Evolutionary conservation across 495 filamentous ascomycete species (phyloP), one percentile per base, ranked within the genome.

Genomic region (Cenococcum geophilum): DNA sequence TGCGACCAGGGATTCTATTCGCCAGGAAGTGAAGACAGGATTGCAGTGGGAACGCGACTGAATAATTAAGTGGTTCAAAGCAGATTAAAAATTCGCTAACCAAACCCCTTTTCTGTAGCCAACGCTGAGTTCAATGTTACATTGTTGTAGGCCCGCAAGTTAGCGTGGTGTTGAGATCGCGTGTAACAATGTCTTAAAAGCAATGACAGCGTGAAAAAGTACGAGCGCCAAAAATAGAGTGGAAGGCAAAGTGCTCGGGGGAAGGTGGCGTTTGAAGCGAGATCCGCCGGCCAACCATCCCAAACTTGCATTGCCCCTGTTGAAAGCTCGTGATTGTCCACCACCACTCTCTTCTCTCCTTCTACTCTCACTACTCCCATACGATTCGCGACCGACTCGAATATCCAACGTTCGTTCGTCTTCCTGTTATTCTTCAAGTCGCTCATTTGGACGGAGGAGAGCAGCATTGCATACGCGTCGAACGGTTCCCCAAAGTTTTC

Each of bases 391-490:
- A 18, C 14, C 1, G 14, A 8, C 25, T 27, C 20, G 49, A 23
- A 22, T 20, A 32, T 27, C 23, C 4, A 14, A 10, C 49, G 14
- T 32, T 52, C 49, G 49, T 52, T 52, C 22, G 23, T 61, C 57
- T 51, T 16, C 23, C n/a, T 53, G 12, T 61, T 56, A 27, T 63
- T 52, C 60, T 63, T 61, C 47, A 42, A 60, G 64, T 67, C 64
- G 52, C 60, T 67, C 64, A 60, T 67, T 67, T 51, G 47, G 50
- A 25, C 51, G 43, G 32, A 57, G 60, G 60, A 56, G 57, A 63
- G 16, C 25, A 20, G 47, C 20, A 34, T 53, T 20, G 49, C 21
- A 32, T 27, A 52, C 49, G 49, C 49, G 49, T 52, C 49, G 25
- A 23, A 27, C 49, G 5, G 21, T 49, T 23, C 49, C 25, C 21